Evolutionary conservation across 176 grass and related monocot genomes (phyloP).

Genomic region (Carex kokanica): DNA sequence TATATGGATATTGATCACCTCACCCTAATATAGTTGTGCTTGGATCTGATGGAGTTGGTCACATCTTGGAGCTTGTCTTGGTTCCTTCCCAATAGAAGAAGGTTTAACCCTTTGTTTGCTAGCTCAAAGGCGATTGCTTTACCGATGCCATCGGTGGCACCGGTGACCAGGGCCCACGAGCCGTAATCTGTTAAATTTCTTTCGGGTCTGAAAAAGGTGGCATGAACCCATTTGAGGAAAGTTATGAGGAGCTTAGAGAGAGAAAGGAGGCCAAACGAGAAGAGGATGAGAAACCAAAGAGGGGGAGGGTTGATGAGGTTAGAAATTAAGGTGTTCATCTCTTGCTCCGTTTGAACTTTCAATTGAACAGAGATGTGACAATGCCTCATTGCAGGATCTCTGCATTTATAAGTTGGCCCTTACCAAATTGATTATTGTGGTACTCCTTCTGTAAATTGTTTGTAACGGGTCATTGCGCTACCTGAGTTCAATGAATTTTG

Average conservation of each 20-base stretch:
- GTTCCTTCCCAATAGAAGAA: slow-evolving; percentile 41
- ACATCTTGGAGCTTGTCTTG: slow-evolving; percentile 35
- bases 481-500: neutral
- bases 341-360: neutral
- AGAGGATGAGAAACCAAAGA: slow-evolving; percentile 14
- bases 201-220: slow-evolving; percentile 23
- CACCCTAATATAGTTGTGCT: slow-evolving; percentile 18
- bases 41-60: slow-evolving; percentile 20
- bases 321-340: neutral
- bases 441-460: neutral
- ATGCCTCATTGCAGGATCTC: neutral
- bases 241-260: neutral
- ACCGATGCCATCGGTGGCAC: slow-evolving; percentile 40
- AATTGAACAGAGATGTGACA: neutral
- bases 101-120: slow-evolving; percentile 22
- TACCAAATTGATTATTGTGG: neutral
- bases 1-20: neutral
- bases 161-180: slow-evolving; percentile 43
- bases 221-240: slow-evolving; percentile 29
- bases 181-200: slow-evolving; percentile 35
- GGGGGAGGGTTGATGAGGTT: neutral
- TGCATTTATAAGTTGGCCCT: neutral
- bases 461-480: neutral
- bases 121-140: slow-evolving; percentile 36
- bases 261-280: slow-evolving; percentile 29